A percentile compares a stretch with the other conserved stretches of the same genome.
phyloP scores from a whole-genome alignment of 176 grass and related monocot species.

The Cenchrus fungigraminus region DNA sequence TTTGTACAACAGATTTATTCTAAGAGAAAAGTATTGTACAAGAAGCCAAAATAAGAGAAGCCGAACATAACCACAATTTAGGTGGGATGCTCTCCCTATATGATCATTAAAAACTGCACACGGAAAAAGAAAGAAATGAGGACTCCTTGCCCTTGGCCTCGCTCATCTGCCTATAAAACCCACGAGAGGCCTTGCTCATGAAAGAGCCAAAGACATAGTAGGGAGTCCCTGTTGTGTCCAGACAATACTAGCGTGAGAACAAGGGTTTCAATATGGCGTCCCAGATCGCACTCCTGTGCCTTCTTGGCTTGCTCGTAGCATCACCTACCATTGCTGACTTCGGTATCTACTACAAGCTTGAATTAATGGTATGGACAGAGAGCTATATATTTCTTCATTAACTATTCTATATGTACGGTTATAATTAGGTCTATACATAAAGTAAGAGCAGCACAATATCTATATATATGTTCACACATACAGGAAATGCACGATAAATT shows the following conservation, averaged over 20 bases:
- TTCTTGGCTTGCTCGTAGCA: conserved; percentile 40
- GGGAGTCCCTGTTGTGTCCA: neutral
- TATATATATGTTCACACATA: neutral
- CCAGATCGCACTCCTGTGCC: conserved; percentile 4
- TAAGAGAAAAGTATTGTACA: too few species aligned
- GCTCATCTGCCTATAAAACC: neutral
- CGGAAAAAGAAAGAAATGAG: neutral
- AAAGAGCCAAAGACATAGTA: neutral
- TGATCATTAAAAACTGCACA: too few species aligned
- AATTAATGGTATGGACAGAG: conserved; percentile 37
- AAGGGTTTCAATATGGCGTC: conserved; percentile 19
- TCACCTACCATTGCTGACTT: conserved; percentile 8
- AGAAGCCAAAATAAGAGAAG: too few species aligned
- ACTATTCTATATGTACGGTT: neutral
- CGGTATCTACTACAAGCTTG: conserved; percentile 42
- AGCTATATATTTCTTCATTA: neutral
- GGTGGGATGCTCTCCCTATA: too few species aligned
- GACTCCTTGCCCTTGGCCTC: neutral
- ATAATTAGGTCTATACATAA: neutral
- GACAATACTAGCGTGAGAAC: neutral
- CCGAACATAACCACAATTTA: too few species aligned
- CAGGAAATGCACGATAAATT: neutral
- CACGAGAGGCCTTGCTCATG: neutral
- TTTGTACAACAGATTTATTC: too few species aligned
- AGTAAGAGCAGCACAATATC: neutral